Evolutionary conservation across 1,284 basidiomycete genomes (phyloP).

Genomic region (Ustilago hordei): DNA sequence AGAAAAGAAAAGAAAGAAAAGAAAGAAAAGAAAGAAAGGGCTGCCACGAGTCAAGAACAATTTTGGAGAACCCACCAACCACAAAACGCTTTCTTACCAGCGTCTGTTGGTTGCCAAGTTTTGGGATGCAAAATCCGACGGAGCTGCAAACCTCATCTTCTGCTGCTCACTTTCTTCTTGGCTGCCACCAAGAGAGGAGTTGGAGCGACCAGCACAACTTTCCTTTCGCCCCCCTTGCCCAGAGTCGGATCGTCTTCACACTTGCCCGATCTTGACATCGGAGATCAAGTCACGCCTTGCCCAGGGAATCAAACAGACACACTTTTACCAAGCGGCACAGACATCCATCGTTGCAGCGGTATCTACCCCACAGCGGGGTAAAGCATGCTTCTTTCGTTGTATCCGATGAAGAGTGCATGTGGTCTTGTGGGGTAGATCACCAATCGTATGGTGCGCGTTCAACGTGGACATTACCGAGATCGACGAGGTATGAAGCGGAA

Average conservation of each 20-base stretch:
- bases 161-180: too few species aligned
- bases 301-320: too few species aligned
- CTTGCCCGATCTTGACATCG: slow-evolving; percentile 2
- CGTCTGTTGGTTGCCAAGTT: not conserved
- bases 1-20: too few species aligned
- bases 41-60: not conserved
- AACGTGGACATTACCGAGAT: not conserved
- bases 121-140: slow-evolving; percentile 5
- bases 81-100: not conserved
- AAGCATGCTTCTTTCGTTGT: not conserved
- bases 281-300: not conserved
- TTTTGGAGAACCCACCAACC: slow-evolving; percentile 13
- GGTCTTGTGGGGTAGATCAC: slow-evolving; percentile 12
- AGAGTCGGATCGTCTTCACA: not conserved
- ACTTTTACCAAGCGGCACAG: too few species aligned
- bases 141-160: not conserved
- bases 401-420: slow-evolving; percentile 12
- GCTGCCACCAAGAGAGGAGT: not conserved
- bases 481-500: not conserved
- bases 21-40: not conserved
- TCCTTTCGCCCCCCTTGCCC: not conserved
- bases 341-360: not conserved
- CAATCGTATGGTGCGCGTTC: not conserved
- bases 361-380: slow-evolving; percentile 24
- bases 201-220: slow-evolving; percentile 18